phyloP scores from a whole-genome alignment of 2,329 filamentous ascomycete genomes.

The Davidsoniella eucalypti region DNA sequence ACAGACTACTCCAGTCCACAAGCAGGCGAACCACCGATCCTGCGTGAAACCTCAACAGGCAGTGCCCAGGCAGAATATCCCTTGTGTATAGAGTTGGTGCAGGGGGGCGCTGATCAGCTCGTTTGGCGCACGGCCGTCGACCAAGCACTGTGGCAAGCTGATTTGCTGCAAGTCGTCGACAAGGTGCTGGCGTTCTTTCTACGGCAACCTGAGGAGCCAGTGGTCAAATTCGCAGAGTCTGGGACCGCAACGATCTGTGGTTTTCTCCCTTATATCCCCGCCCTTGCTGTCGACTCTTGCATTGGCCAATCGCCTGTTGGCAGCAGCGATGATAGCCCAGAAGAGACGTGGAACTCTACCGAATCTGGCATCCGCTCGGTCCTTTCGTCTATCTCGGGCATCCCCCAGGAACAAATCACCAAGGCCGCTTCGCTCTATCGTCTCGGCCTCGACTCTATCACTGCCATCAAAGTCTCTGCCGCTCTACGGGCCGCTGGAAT shows the following conservation, averaged over 20 bases:
- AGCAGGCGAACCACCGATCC: neutral
- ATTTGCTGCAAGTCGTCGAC: conserved; percentile 44
- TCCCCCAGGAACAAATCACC: conserved; percentile 40
- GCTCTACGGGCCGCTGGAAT: conserved; percentile 50
- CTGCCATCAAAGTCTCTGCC: conserved; percentile 66
- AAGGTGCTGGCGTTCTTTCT: conserved; percentile 2
- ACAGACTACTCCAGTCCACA: neutral
- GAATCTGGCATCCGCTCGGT: conserved; percentile 28
- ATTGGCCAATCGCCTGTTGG: neutral
- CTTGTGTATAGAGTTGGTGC: conserved; percentile 59
- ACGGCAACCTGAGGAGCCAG: conserved; percentile 19
- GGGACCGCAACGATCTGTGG: neutral
- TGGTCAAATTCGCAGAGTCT: conserved; percentile 24
- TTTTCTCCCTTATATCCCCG: neutral
- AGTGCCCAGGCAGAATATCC: conserved; percentile 58
- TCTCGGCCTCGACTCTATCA: conserved; percentile 81
- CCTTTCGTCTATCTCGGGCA: conserved; percentile 41
- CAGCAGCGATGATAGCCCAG: neutral
- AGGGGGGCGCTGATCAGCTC: conserved; percentile 30
- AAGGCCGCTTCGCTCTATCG: conserved; percentile 57
- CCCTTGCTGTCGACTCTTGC: neutral
- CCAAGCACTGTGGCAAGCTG: conserved; percentile 31
- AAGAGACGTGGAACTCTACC: conserved; percentile 20
- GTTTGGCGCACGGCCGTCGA: conserved; percentile 61
- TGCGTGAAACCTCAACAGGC: neutral